phyloP scores from a whole-genome alignment of 2,329 filamentous ascomycete genomes.

The Alternaria conjuncta region DNA sequence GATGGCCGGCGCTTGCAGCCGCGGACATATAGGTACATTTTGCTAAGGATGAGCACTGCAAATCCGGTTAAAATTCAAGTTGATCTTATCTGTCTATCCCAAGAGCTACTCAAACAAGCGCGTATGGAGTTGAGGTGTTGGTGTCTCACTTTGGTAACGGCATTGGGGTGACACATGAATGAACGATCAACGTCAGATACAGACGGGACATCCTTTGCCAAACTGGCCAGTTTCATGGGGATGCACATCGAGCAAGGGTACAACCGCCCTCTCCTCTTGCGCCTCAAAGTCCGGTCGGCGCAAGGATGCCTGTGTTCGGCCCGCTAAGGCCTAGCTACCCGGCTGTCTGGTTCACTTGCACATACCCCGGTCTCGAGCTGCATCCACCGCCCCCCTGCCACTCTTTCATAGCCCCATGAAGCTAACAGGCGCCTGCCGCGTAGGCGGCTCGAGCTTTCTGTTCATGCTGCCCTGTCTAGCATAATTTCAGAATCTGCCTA shows the following conservation, averaged over 20 bases:
- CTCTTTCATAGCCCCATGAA: slow-evolving; percentile 35
- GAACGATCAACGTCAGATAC: slow-evolving; percentile 23
- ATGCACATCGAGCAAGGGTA: slow-evolving; percentile 22
- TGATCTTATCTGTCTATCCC: slow-evolving; percentile 17
- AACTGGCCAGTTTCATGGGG: slow-evolving; percentile 14
- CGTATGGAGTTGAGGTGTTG: slow-evolving; percentile 21
- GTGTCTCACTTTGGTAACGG: slow-evolving; percentile 26
- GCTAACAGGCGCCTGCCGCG: slow-evolving; percentile 47
- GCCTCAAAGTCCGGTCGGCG: slow-evolving; percentile 34
- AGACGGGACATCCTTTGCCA: slow-evolving; percentile 11
- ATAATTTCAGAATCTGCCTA: slow-evolving; percentile 49
- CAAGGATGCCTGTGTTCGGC: slow-evolving; percentile 37
- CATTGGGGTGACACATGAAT: slow-evolving; percentile 22
- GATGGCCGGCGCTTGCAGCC: slow-evolving; percentile 47
- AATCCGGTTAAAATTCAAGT: slow-evolving; percentile 17
- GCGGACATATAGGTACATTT: slow-evolving; percentile 18
- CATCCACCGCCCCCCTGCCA: slow-evolving; percentile 13
- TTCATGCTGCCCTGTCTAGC: slow-evolving; percentile 34
- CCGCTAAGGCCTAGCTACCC: slow-evolving; percentile 42
- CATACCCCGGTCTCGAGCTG: slow-evolving; percentile 29
- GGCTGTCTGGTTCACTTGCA: slow-evolving; percentile 30
- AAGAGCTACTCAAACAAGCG: slow-evolving; percentile 18
- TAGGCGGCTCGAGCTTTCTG: slow-evolving; percentile 38
- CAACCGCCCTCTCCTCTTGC: slow-evolving; percentile 32
- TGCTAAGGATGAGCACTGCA: slow-evolving; percentile 12